Base-by-base conservation (phyloP, 495 filamentous ascomycete species). In the Tuber calosporum region DNA sequence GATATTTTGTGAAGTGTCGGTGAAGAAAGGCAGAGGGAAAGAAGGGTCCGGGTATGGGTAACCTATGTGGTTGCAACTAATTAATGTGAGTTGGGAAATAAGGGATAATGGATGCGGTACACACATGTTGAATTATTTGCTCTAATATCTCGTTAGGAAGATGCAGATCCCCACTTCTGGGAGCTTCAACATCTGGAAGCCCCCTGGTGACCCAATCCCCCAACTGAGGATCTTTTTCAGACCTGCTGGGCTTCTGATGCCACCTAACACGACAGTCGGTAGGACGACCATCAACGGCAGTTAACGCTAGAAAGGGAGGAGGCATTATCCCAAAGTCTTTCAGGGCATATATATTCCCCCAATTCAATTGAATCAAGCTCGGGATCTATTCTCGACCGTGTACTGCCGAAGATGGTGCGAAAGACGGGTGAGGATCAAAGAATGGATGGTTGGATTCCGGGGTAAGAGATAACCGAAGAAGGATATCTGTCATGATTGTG, bases 271-370 rank as follows among this genome's bases (percentile, higher is more conserved):
- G 53, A 62, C 53, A 62, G 26, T 62, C 53, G 53, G 53, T 62
- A 62, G 53, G 53, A 8, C 53, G 53, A 62, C 53, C 53, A 11
- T 62, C 53, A 13, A 62, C 9, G 4, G 53, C 53, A 30, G 53
- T 62, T 62, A 62, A 62, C 17, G 53, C 53, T 17, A 62, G 53
- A 62, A 62, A 62, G 53, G n/a, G 53, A 62, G 26, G 53, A 62
- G 53, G 53, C 53, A 62, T 62, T 62, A n/a, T 62, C 53, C 53
- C 1, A 62, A 62, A 62, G 26, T 62, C 53, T 26, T 26, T 62
- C 11, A 30, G 53, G 4, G 45, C 3, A 62, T 15, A 30, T 30
- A 4, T 15, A 30, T 62, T 17, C 4, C n/a, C n/a, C n/a, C n/a
- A 62, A 62, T 6, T 62, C 53, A 26, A 62, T 30, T 30, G 26